Conservation (phyloP, 306 rosid species). For the Dryas drummondii region DNA sequence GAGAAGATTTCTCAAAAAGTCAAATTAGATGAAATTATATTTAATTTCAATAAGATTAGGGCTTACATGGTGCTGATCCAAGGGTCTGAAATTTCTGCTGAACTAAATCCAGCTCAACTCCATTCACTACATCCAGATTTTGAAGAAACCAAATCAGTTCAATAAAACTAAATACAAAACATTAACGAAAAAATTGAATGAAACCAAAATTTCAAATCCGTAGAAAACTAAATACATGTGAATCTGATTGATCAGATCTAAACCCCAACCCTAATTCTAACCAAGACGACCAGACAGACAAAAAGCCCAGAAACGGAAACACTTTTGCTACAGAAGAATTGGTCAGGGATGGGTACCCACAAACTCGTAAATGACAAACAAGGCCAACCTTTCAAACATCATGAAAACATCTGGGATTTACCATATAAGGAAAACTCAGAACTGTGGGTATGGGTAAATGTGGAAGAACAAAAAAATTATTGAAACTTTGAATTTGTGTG, state of each 20-base stretch:
- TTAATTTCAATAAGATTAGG: conserved; percentile 1
- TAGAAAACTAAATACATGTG: background rate
- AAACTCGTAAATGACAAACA: conserved; percentile 25
- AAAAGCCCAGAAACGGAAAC: background rate
- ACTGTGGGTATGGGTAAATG: conserved; percentile 40
- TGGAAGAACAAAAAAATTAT: conserved; percentile 19
- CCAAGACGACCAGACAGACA: conserved; percentile 10
- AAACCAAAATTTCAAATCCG: conserved; percentile 10
- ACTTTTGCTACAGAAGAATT: conserved; percentile 13
- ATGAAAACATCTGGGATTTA: conserved; percentile 11
- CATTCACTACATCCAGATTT: conserved; percentile 17
- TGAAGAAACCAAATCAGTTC: background rate
- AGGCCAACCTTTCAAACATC: conserved; percentile 19
- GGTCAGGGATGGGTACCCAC: conserved; percentile 25
- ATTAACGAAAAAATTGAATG: background rate
- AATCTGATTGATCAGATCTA: conserved; percentile 40
- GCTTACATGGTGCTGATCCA: conserved; percentile 33
- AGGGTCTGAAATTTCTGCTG: conserved; percentile 13
- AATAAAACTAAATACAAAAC: conserved; percentile 2
- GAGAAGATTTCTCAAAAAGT: conserved; percentile 2
- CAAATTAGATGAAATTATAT: background rate
- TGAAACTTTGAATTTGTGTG: background rate
- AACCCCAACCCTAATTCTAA: conserved; percentile 32
- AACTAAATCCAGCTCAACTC: conserved; percentile 32
- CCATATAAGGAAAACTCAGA: conserved; percentile 9